Evolutionary conservation across 192 early-diverging fungal species (phyloP).

Genomic region (Mortierella hygrophila): DNA sequence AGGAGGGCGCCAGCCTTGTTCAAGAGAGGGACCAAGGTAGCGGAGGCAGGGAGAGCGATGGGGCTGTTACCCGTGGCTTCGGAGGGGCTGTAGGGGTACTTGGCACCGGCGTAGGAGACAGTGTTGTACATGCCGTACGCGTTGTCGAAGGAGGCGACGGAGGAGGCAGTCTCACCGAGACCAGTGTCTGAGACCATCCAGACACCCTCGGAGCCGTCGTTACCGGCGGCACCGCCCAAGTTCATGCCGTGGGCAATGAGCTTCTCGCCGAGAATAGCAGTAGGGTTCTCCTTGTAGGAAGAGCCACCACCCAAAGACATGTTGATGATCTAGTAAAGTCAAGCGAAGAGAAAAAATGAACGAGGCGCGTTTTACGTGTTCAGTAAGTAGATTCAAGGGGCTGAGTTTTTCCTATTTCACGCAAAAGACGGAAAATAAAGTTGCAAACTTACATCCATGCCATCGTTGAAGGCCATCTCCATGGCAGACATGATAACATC

Average conservation of each 20-base stretch:
- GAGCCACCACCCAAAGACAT: conserved; percentile 70
- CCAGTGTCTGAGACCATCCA: conserved; percentile 38
- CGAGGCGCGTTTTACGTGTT: neutral
- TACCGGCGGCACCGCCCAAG: conserved; percentile 77
- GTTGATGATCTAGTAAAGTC: conserved; percentile 63
- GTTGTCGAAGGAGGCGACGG: conserved; percentile 72
- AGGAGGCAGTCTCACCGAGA: conserved; percentile 55
- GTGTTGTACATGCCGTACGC: conserved; percentile 26
- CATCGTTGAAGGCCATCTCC: conserved; percentile 58
- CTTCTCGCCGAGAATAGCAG: conserved; percentile 56
- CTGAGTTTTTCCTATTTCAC: too few species aligned
- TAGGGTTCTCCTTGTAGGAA: conserved; percentile 66
- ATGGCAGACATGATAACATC: conserved; percentile 73
- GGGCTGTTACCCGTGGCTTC: neutral
- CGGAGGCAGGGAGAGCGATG: conserved; percentile 54
- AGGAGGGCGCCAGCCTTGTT: conserved; percentile 15
- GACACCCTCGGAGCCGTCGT: conserved; percentile 68
- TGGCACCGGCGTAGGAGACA: conserved; percentile 18
- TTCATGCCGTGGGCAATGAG: conserved; percentile 63
- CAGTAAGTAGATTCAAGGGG: neutral
- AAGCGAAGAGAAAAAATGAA: conserved; percentile 6
- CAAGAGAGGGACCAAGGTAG: conserved; percentile 23
- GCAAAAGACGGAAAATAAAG: neutral
- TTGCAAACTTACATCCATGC: conserved; percentile 71
- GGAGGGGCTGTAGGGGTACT: conserved; percentile 23